phyloP scores from a whole-genome alignment of 805 yeast species.

The Hanseniaspora lindneri region DNA sequence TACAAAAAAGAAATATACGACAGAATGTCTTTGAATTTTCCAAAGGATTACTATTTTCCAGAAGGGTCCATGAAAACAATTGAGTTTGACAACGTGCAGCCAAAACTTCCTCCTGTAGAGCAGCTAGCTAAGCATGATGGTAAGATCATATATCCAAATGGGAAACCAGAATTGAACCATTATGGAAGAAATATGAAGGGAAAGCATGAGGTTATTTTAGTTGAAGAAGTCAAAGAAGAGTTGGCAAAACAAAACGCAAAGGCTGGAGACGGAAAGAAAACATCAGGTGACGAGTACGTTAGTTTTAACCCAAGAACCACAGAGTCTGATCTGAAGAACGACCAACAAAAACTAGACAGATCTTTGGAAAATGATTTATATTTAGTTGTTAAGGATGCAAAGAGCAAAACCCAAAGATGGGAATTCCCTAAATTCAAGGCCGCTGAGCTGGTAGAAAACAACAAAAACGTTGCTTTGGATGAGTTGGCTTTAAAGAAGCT shows the following conservation, averaged over 20 bases:
- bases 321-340: slow-evolving; percentile 56
- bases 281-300: slow-evolving; percentile 35
- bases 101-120: slow-evolving; percentile 67
- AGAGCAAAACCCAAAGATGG: slow-evolving; percentile 39
- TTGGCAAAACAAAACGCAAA: slow-evolving; percentile 39
- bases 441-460: slow-evolving; percentile 24
- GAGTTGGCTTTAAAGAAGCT: slow-evolving; percentile 65
- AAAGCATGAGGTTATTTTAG: slow-evolving; percentile 68
- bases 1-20: slow-evolving; percentile 80
- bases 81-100: slow-evolving; percentile 13
- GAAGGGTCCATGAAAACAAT: slow-evolving; percentile 56
- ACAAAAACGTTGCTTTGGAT: slow-evolving; percentile 42
- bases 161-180: slow-evolving; percentile 64
- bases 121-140: slow-evolving; percentile 67
- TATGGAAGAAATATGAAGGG: slow-evolving; percentile 80
- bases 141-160: slow-evolving; percentile 66
- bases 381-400: slow-evolving; percentile 44
- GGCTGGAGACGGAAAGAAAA: slow-evolving; percentile 35
- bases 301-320: slow-evolving; percentile 51
- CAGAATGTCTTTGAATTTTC: slow-evolving; percentile 95
- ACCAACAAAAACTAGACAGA: slow-evolving; percentile 63
- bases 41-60: slow-evolving; percentile 81
- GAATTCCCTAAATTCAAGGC: slow-evolving; percentile 61
- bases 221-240: slow-evolving; percentile 38
- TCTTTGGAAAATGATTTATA: slow-evolving; percentile 68